These are phyloP conservation scores for Trametes gibbosa DNA, from an alignment of 768 basidiomycete species.

Conservation along the genomic window DNA sequence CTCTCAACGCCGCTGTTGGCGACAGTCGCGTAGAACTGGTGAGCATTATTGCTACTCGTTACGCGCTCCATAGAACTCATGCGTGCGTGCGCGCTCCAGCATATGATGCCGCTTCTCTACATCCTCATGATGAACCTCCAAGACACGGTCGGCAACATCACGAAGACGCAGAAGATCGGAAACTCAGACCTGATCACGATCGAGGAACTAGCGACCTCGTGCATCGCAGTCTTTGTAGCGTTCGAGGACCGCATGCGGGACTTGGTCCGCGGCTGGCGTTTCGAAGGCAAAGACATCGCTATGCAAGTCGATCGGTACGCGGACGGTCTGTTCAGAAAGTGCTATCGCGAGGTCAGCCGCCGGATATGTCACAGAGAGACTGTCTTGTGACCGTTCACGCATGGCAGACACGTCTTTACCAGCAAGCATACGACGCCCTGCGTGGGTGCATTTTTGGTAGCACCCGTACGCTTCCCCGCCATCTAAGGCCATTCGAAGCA, in stretches of 20 bases:
- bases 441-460: not conserved
- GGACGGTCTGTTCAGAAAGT: conserved; percentile 11
- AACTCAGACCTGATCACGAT: not conserved
- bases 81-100: not conserved
- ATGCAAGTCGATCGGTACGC: conserved; percentile 12
- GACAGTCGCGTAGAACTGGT: conserved; percentile 10
- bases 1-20: not conserved
- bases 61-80: not conserved
- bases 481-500: not conserved
- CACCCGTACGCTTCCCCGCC: not conserved
- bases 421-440: not conserved
- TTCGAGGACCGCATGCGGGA: conserved; percentile 14
- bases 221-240: conserved; percentile 8
- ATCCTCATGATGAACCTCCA: not conserved
- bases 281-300: conserved; percentile 6
- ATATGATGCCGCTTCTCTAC: conserved; percentile 10
- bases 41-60: too few species aligned
- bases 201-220: conserved; percentile 8
- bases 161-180: not conserved
- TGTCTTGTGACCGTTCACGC: not conserved
- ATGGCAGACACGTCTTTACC: not conserved
- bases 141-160: not conserved
- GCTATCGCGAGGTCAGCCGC: conserved; percentile 1
- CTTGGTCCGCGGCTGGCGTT: conserved; percentile 9
- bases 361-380: not conserved